Evolutionary conservation across 2,329 filamentous ascomycete species (phyloP).

Genomic region (Colletotrichum aenigma): DNA sequence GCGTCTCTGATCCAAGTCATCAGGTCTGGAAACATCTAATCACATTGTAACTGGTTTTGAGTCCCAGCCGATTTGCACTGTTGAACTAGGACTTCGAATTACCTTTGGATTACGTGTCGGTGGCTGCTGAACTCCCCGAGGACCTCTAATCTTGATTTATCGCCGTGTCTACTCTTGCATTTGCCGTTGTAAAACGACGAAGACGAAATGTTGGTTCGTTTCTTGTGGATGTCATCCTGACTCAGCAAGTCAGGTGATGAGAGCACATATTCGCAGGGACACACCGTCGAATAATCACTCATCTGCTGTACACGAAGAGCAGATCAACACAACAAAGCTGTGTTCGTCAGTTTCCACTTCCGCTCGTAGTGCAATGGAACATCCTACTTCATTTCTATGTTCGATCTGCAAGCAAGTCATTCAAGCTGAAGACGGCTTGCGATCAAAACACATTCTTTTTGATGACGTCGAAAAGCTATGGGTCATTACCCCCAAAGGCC

Average conservation of each 20-base stretch:
- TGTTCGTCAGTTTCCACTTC: background rate
- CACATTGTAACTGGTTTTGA: accelerated
- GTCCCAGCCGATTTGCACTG: accelerated
- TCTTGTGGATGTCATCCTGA: background rate
- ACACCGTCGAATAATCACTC: background rate
- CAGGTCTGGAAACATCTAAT: background rate
- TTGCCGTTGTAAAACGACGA: background rate
- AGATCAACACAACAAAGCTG: background rate
- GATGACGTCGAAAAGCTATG: background rate
- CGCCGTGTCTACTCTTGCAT: background rate
- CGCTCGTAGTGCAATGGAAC: background rate
- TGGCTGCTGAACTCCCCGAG: background rate
- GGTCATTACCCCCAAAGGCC: background rate
- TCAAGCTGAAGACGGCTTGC: background rate
- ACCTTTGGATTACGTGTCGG: accelerated
- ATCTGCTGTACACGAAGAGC: background rate
- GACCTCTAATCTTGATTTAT: background rate
- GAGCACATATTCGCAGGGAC: accelerated
- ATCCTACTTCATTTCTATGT: background rate
- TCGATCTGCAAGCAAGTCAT: background rate
- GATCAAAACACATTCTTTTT: background rate
- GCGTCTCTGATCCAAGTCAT: too few species aligned
- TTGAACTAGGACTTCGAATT: background rate
- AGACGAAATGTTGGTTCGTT: background rate
- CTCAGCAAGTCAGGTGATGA: background rate